These are phyloP conservation scores for Medicago lupulina DNA, from an alignment of 306 rosid genomes.

Conservation along the genomic window DNA sequence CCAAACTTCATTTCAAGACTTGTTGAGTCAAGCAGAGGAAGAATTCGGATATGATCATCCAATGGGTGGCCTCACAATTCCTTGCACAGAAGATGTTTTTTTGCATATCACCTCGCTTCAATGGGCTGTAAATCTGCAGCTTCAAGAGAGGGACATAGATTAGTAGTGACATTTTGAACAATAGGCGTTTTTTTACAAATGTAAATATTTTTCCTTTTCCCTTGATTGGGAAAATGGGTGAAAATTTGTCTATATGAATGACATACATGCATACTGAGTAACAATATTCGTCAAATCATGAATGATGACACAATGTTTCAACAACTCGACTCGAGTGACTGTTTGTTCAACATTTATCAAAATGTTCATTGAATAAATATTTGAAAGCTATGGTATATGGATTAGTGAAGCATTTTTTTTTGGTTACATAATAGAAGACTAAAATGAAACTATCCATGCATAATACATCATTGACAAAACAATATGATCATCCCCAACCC, in stretches of 20 bases:
- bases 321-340: no score
- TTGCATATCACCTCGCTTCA: neutral
- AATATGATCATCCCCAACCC: no score
- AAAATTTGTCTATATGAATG: conserved; percentile 2
- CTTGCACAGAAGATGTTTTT: neutral
- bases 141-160: neutral
- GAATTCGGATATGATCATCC: conserved; percentile 5
- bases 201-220: neutral
- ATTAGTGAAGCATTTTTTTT: no score
- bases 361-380: no score
- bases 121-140: conserved; percentile 5
- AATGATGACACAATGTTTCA: no score
- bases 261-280: neutral
- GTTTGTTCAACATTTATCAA: no score
- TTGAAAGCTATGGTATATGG: no score
- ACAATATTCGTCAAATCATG: no score
- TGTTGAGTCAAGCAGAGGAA: neutral
- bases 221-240: neutral
- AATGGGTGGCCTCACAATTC: neutral
- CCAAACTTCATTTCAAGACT: conserved; percentile 3
- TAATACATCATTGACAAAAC: no score
- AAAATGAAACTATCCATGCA: no score
- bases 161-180: neutral
- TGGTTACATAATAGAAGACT: no score
- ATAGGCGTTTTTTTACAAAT: neutral